phyloP scores from a whole-genome alignment of 2,329 filamentous ascomycete species.

The Penicillium griseofulvum region DNA sequence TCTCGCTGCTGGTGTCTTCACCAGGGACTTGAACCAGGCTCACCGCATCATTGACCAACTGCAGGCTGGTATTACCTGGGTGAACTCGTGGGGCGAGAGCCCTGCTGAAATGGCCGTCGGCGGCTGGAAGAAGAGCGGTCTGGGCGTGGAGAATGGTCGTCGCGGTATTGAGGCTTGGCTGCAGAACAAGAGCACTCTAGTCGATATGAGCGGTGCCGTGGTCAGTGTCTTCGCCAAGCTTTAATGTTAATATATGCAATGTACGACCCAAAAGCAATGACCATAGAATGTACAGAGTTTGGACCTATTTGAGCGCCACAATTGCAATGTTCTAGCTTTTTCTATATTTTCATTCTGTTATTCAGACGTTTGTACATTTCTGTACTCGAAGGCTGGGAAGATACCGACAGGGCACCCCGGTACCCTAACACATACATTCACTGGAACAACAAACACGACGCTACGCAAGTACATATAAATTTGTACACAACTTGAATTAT shows the following conservation, averaged over 20 bases:
- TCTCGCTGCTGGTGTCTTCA: conserved; percentile 81
- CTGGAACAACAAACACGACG: not conserved
- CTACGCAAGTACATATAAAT: not conserved
- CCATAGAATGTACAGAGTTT: not conserved
- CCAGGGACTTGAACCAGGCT: conserved; percentile 68
- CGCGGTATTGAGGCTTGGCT: conserved; percentile 79
- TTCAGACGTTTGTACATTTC: not conserved
- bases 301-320: not conserved
- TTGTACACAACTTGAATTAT: not conserved
- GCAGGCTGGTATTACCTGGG: conserved; percentile 84
- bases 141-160: conserved; percentile 82
- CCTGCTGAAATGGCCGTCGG: conserved; percentile 91
- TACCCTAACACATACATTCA: not conserved
- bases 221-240: conserved; percentile 72
- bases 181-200: conserved; percentile 80
- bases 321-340: not conserved
- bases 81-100: conserved; percentile 91
- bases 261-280: not conserved
- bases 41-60: conserved; percentile 69
- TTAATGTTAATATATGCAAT: conserved; percentile 35
- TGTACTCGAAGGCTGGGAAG: not conserved
- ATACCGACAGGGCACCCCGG: no score
- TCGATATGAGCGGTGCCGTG: conserved; percentile 72
- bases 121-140: conserved; percentile 86
- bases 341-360: not conserved